Evolutionary conservation across 495 filamentous ascomycete genomes (phyloP).

Genomic region (Stereocaulon alpinum): DNA sequence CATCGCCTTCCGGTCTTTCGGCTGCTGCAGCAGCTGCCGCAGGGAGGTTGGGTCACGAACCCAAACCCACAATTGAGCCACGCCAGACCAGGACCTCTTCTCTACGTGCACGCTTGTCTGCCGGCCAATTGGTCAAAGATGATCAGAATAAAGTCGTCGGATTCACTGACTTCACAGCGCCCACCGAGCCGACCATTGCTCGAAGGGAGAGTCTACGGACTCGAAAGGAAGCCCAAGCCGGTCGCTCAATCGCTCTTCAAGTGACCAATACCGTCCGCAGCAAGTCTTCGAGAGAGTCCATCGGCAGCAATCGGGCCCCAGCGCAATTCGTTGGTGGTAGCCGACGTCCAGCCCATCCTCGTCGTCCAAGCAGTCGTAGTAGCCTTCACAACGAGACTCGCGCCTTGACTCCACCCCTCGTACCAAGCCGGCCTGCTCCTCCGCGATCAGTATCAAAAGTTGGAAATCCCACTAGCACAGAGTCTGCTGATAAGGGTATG

Average conservation of each 20-base stretch:
- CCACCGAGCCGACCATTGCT: background rate
- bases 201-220: slow-evolving; percentile 12
- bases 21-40: slow-evolving; percentile 11
- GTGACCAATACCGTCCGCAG: background rate
- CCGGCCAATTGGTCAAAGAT: slow-evolving; percentile 17
- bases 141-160: slow-evolving; percentile 12
- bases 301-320: slow-evolving; percentile 19
- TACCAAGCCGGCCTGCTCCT: slow-evolving; percentile 4
- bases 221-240: slow-evolving; percentile 2
- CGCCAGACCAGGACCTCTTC: slow-evolving; percentile 23
- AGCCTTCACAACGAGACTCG: slow-evolving; percentile 16
- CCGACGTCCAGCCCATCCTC: slow-evolving; percentile 16
- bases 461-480: background rate
- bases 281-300: slow-evolving; percentile 18
- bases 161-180: slow-evolving; percentile 15
- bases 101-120: slow-evolving; percentile 22
- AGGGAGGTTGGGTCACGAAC: slow-evolving; percentile 11
- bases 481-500: background rate
- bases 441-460: background rate
- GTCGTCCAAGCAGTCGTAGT: slow-evolving; percentile 20
- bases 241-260: background rate
- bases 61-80: slow-evolving; percentile 14
- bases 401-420: slow-evolving; percentile 9
- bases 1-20: slow-evolving; percentile 3
- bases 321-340: slow-evolving; percentile 23